Percentiles rank a stretch among this genome's conserved stretches.
Evolutionary conservation across 31 red algal species (phyloP).

Genomic region (Asparagopsis taxiformis): DNA sequence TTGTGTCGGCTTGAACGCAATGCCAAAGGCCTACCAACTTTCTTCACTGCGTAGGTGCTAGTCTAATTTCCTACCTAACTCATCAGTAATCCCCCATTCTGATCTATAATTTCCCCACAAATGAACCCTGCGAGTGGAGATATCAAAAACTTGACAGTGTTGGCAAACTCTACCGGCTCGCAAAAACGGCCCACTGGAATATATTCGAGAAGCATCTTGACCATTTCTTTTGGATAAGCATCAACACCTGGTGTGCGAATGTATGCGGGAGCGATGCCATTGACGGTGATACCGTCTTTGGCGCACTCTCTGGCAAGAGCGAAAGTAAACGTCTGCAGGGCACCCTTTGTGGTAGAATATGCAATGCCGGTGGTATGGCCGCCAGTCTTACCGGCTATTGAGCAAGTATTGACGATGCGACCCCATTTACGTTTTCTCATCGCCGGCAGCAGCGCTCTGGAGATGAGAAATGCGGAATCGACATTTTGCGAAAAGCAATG

Average conservation of each 20-base stretch:
- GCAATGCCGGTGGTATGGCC: constrained; percentile 93
- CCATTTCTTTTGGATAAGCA: constrained; percentile 88
- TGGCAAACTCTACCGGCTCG: constrained; percentile 91
- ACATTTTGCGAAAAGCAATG: constrained; percentile 94
- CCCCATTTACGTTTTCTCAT: constrained; percentile 93
- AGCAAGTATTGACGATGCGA: constrained; percentile 96
- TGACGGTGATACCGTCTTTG: constrained; percentile 93
- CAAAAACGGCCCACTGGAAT: constrained; percentile 94
- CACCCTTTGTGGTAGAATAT: constrained; percentile 95
- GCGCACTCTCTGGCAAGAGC: constrained; percentile 90
- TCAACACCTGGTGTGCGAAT: constrained; percentile 92
- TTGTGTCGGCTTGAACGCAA: too few species aligned
- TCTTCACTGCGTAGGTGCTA: too few species aligned
- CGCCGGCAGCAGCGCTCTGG: constrained; percentile 81
- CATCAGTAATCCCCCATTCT: constrained; percentile 91
- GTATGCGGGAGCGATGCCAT: constrained; percentile 94
- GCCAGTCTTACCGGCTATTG: constrained; percentile 94
- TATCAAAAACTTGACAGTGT: constrained; percentile 92
- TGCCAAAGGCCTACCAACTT: too few species aligned
- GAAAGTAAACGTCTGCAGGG: constrained; percentile 95
- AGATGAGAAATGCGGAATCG: constrained; percentile 88
- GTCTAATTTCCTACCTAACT: constrained; percentile 17
- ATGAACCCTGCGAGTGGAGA: constrained; percentile 95
- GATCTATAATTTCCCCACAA: constrained; percentile 93
- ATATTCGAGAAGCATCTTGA: constrained; percentile 84